Base-by-base conservation (phyloP, 345 rosid species). In the Hibiscus syriacus region DNA sequence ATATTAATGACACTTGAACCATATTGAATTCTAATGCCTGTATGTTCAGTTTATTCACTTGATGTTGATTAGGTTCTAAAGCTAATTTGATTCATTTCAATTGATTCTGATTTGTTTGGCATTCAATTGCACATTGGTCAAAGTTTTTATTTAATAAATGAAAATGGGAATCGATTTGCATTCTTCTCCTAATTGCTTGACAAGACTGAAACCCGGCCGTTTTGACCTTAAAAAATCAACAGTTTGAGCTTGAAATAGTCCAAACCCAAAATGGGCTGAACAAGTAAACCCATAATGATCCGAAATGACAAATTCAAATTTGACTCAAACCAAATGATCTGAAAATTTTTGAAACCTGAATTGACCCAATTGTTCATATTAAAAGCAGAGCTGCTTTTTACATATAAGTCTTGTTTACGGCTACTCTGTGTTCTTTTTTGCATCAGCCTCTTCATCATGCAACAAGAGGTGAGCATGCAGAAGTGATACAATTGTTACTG, bases 361-460 rank as follows among this genome's bases (percentile, higher is more conserved):
- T 46, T 46, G 50, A 16, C 50, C 9, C 0, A 19, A 46, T 16
- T 52, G 60, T 14, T 30, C 27, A 49, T 27, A 55, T 54, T 1
- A 0, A 16, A 23, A 54, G n/a, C 2, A 1, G 8, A 27, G 10
- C 12, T 17, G 6, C 0, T 2, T 25, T 58, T 2, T 72, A 30
- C 26, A 64, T 55, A 32, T 52, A 13, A 30, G 19, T 36, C 55
- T 54, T 17, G 6, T 23, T 61, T 29, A 36, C 25, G 49, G n/a
- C 48, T 38, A 26, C 16, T 9, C 10, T 25, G n/a, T 68, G 38
- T 36, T 17, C 48, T 67, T 22, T 25, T 38, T 61, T 66, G 54
- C n/a, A n/a, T 61, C 78, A 91, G 97, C 97, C 99, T 66, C 92
- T 94, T 67, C 99, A 94, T 78, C 96, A 90, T 52, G 97, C 97